These are phyloP conservation scores for Candida ponderosae DNA, from an alignment of 805 yeast species.

Conservation along the genomic window DNA sequence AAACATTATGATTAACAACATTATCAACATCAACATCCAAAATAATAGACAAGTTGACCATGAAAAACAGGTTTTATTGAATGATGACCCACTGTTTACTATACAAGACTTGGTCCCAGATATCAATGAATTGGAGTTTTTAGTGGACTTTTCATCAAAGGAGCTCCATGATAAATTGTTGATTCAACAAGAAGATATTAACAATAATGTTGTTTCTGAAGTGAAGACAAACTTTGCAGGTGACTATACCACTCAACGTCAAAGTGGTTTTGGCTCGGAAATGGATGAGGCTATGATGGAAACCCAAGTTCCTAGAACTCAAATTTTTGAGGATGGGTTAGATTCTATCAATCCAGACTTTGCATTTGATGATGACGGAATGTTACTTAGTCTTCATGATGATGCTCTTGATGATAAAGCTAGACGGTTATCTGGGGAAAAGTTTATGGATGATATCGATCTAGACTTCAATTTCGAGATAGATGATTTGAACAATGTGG, in stretches of 20 bases:
- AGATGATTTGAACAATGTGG: conserved; percentile 1
- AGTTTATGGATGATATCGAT: conserved; percentile 1
- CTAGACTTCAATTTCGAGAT: conserved; percentile 4
- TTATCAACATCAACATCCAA: not conserved
- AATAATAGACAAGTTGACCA: not conserved
- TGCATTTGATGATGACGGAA: conserved; percentile 20
- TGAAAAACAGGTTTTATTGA: conserved; percentile 11
- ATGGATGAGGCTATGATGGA: not conserved
- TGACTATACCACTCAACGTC: too few relatives aligned
- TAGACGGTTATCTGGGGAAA: not conserved
- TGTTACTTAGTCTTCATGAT: conserved; percentile 11
- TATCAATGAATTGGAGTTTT: conserved; percentile 11
- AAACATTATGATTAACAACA: not conserved
- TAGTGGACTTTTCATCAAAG: conserved; percentile 1
- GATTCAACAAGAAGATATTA: conserved; percentile 12
- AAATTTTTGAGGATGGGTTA: conserved; percentile 2
- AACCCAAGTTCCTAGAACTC: not conserved
- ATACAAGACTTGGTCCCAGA: conserved; percentile 25
- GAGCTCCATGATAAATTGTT: conserved; percentile 1
- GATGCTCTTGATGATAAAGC: not conserved
- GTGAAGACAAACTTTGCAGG: not conserved
- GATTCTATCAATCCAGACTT: conserved; percentile 13
- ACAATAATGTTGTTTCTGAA: conserved; percentile 8
- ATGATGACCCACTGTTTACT: conserved; percentile 33
- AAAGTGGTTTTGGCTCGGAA: too few relatives aligned